These are phyloP conservation scores for Zymoseptoria ardabiliae DNA, from an alignment of 2,329 filamentous ascomycete species.

Conservation along the genomic window DNA sequence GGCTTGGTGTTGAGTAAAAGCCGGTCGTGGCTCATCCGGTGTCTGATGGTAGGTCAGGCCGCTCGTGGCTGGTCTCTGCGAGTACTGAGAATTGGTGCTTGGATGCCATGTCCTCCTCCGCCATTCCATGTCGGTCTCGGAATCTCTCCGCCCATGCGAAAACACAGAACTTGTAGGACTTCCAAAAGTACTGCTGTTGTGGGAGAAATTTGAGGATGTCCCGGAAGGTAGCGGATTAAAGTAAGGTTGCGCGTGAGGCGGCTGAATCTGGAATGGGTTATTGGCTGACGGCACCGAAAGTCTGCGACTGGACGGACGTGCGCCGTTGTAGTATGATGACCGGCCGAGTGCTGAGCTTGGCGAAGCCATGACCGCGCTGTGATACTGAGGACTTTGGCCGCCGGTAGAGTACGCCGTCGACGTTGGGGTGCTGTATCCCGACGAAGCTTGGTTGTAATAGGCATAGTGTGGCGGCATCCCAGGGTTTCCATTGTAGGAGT, in stretches of 20 bases:
- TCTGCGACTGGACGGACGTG: conserved; percentile 60
- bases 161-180: conserved; percentile 62
- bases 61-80: conserved; percentile 58
- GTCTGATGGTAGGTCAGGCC: conserved; percentile 69
- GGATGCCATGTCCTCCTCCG: conserved; percentile 87
- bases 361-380: conserved; percentile 56
- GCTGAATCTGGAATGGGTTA: conserved; percentile 65
- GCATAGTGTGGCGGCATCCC: conserved; percentile 56
- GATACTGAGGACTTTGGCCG: conserved; percentile 69
- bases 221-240: conserved; percentile 50
- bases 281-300: conserved; percentile 73
- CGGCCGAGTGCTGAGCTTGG: conserved; percentile 63
- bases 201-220: conserved; percentile 48
- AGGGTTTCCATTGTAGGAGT: conserved; percentile 51
- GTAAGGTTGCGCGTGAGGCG: conserved; percentile 48
- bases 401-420: conserved; percentile 74
- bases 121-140: conserved; percentile 66
- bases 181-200: conserved; percentile 52
- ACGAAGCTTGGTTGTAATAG: conserved; percentile 61
- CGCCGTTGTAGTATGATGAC: conserved; percentile 65
- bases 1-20: conserved; percentile 48
- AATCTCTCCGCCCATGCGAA: conserved; percentile 59
- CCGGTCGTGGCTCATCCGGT: conserved; percentile 53
- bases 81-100: conserved; percentile 57
- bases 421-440: conserved; percentile 73